Base-by-base conservation (phyloP, 176 grass and related monocot species). In the Neostapfia colusana region DNA sequence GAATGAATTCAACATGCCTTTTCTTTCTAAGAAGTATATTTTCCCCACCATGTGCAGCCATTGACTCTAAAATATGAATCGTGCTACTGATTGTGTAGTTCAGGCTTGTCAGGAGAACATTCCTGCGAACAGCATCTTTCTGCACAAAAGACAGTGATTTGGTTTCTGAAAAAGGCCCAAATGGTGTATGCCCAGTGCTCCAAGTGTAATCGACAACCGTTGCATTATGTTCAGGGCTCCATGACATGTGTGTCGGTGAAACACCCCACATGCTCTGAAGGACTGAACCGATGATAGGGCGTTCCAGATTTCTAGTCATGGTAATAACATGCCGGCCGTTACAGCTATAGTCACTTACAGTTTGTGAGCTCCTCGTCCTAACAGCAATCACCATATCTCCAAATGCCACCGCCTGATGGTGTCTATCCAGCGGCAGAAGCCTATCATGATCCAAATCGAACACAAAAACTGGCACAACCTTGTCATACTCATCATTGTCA, bases 181-280 rank as follows among this genome's bases (percentile, higher is more conserved):
- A 99, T 59, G 95, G 95, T 44, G 89, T 99, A 40, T 95, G 91
- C 7, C 95, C 95, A 0, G 88, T 84, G 64, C 91, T 94, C 91
- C 91, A 99, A 54, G 91, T 95, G 51, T 99, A 99, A 81, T 99
- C 95, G 12, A 99, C 83, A 4, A 90, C 63, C 0, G 89, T 88
- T 53, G 78, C 72, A 24, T 88, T 90, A 74, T 99, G 91, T 74
- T 88, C 89, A 0, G 87, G 87, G 64, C 85, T 99, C 87, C 85
- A 99, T 63, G 83, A 90, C 43, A 75, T 83, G 53, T 99, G 95
- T 10, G 89, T 99, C 1, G 95, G 91, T 25, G 87, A 86, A 24
- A 99, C 53, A 1, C 95, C 95, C 92, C 92, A 99, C 95, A 99
- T 95, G 79, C 82, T 92, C 70, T 99, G 95, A 50, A 99, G 88